Percentiles rank a stretch among this genome's conserved stretches.
Evolutionary conservation across 805 yeast genomes (phyloP).

Genomic region (Candida xyloterini): DNA sequence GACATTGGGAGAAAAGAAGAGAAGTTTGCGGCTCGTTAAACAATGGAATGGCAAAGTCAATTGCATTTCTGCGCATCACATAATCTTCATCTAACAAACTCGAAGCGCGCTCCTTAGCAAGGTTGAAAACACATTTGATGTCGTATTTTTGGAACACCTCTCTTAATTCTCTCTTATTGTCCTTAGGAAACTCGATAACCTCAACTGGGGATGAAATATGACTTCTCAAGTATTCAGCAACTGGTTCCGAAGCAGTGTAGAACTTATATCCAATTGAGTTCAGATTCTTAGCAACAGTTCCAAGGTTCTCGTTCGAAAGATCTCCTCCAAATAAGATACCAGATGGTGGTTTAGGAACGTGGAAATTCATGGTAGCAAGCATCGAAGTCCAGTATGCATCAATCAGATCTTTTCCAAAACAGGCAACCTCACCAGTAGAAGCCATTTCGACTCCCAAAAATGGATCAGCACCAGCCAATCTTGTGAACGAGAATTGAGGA

Average conservation of each 20-base stretch:
- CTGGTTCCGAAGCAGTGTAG: constrained; percentile 72
- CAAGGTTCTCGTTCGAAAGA: constrained; percentile 64
- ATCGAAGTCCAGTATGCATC: constrained; percentile 98
- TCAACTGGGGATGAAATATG: constrained; percentile 48
- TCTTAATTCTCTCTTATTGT: constrained; percentile 89
- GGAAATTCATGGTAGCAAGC: constrained; percentile 96
- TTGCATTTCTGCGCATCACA: constrained; percentile 98
- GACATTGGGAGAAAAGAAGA: constrained; percentile 76
- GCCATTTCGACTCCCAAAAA: constrained; percentile 99
- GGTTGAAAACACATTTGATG: constrained; percentile 84
- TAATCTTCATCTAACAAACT: constrained; percentile 83
- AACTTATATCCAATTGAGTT: constrained; percentile 76
- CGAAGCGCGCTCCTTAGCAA: constrained; percentile 89
- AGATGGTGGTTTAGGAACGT: constrained; percentile 84
- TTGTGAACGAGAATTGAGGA: constrained; percentile 97
- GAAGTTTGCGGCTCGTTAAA: constrained; percentile 97
- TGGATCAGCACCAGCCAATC: constrained; percentile 99
- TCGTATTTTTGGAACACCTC: constrained; percentile 88
- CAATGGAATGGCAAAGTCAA: constrained; percentile 94
- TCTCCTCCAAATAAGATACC: constrained; percentile 97
- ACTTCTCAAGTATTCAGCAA: constrained; percentile 62
- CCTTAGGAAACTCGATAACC: constrained; percentile 85
- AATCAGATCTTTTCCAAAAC: constrained; percentile 79
- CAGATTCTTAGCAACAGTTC: constrained; percentile 66
- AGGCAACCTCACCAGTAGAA: constrained; percentile 98